These are phyloP conservation scores for Grosmannia huntii DNA, from an alignment of 2,329 filamentous ascomycete species.

Conservation along the genomic window DNA sequence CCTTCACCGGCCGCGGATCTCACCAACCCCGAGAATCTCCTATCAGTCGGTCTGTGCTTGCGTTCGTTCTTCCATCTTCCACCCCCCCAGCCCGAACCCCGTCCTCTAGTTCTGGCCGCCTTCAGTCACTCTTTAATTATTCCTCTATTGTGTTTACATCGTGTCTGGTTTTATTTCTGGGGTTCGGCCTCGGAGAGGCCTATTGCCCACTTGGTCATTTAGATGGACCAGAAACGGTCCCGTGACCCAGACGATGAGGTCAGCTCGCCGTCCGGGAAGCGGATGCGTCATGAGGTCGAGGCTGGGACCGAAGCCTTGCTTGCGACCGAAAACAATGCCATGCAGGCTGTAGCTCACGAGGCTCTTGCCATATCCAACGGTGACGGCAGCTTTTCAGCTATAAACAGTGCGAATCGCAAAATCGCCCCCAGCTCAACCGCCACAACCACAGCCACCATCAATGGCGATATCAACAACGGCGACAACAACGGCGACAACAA, in stretches of 20 bases:
- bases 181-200: neutral
- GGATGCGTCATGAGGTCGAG: constrained; percentile 4
- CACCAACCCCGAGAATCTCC: neutral
- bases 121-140: neutral
- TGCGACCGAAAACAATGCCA: neutral
- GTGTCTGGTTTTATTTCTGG: neutral
- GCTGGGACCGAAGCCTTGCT: neutral
- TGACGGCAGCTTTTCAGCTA: neutral
- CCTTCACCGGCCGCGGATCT: neutral
- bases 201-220: neutral
- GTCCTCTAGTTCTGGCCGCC: neutral
- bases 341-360: constrained; percentile 9
- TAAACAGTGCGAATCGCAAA: constrained; percentile 1
- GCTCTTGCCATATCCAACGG: constrained; percentile 7
- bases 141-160: neutral
- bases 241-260: constrained; percentile 8
- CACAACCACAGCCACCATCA: neutral
- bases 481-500: neutral
- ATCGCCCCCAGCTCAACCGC: neutral
- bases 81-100: too few relatives aligned
- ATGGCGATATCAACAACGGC: neutral
- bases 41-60: neutral
- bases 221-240: constrained; percentile 11
- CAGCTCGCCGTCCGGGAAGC: constrained; percentile 6
- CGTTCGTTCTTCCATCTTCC: neutral